Base-by-base conservation (phyloP, 2,329 filamentous ascomycete species). In the Nothophoma quercina region DNA sequence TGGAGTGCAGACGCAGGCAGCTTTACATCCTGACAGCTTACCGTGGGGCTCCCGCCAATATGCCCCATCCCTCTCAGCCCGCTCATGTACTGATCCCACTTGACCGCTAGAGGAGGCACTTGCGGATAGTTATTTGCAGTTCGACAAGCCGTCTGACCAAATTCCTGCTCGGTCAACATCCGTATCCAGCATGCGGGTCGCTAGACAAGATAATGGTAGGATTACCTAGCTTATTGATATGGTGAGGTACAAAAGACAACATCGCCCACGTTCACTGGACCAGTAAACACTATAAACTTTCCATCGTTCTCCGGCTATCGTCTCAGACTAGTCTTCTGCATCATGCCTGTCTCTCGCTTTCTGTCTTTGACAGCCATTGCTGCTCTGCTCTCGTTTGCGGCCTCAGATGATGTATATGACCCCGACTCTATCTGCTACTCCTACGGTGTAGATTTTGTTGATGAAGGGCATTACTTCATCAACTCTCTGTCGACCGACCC, bases 381-480 rank as follows among this genome's bases (percentile, higher is more conserved):
- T 45, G 55, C 62, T 18, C 49, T 70, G 2, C 28, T 73, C 16
- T 64, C 70, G 5, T 34, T 69, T 18, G 65, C 60, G 34, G 52
- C 40, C 18, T 54, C 66, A 9, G 58, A 69, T 35, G 32, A 67
- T 45, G 50, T 47, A 3, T 52, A 42, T 15, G n/a, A 53, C 9
- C 51, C 54, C 6, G 60, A 63, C 19, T 66, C 66, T 1, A 59
- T 68, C 16, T 76, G 74, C 53, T 64, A 69, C 39, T 72, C 73
- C 9, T 75, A 64, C 45, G 74, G 74, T 42, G 68, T 76, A 15
- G 78, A 81, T 57, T 81, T 77, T 47, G 62, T 77, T 38, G 72
- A 76, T 56, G 76, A 74, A 28, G 72, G 71, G 2, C 58, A 64
- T 15, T 81, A 79, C 64, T 81, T 79, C 62, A 78, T 79, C 60